phyloP scores from a whole-genome alignment of 73 alveolate genomes.

The Breviolum minutum region DNA sequence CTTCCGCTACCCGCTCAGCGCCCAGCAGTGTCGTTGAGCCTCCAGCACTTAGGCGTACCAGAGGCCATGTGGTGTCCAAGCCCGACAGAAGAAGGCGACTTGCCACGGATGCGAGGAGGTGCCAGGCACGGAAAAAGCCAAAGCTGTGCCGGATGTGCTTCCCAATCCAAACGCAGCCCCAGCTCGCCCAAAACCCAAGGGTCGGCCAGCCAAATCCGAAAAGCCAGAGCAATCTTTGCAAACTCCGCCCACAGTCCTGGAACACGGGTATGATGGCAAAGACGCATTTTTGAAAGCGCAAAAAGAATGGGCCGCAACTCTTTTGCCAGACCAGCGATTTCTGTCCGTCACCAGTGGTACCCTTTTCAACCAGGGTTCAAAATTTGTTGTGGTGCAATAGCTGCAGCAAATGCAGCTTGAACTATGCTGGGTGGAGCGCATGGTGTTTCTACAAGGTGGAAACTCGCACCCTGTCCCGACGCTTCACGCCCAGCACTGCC shows the following conservation, averaged over 20 bases:
- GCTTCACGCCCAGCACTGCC: background rate
- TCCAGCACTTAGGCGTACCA: background rate
- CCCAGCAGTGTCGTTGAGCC: background rate
- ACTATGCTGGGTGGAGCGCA: background rate
- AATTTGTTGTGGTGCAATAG: background rate
- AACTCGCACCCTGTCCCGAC: background rate
- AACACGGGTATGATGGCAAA: background rate
- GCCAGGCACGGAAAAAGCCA: background rate
- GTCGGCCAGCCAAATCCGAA: background rate
- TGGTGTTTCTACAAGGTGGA: background rate
- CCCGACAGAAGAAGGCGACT: background rate
- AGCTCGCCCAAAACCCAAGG: background rate
- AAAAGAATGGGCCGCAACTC: background rate
- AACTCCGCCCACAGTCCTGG: background rate
- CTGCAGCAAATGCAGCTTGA: background rate
- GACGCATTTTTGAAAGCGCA: background rate
- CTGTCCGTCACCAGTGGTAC: background rate
- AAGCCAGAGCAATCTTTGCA: background rate
- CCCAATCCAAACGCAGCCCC: background rate
- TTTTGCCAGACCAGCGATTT: background rate
- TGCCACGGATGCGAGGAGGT: background rate
- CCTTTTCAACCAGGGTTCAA: background rate
- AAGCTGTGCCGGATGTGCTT: background rate
- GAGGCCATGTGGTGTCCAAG: background rate
- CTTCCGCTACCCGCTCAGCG: constrained; percentile 10